Conservation (phyloP, 2,329 filamentous ascomycete species). For the Dissoconium aciculare region DNA sequence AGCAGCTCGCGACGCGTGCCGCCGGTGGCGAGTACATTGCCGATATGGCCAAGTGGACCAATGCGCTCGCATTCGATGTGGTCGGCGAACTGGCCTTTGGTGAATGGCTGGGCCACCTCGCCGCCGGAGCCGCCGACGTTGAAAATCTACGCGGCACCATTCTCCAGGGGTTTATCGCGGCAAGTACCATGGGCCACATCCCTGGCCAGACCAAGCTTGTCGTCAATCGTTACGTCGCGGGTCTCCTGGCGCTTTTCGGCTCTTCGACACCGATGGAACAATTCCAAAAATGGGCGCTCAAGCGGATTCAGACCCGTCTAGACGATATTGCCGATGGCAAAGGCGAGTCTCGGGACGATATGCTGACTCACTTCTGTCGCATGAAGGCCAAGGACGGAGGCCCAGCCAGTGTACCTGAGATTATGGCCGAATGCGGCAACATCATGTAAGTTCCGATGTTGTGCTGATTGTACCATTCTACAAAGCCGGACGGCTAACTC, state of each 20-base stretch:
- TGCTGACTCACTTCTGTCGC: constrained; percentile 9
- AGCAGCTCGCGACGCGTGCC: constrained; percentile 14
- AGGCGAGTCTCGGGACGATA: constrained; percentile 8
- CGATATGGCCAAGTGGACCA: constrained; percentile 9
- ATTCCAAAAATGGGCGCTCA: constrained; percentile 7
- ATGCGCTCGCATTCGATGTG: constrained; percentile 56
- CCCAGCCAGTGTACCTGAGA: constrained; percentile 3
- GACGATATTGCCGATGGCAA: constrained; percentile 3
- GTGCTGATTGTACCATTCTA: too few species aligned
- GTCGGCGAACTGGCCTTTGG: constrained; percentile 39
- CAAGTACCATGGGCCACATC: constrained; percentile 8
- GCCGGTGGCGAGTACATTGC: constrained; percentile 12
- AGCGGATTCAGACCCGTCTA: constrained; percentile 4
- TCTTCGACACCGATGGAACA: constrained; percentile 2
- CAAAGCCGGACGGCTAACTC: too few species aligned
- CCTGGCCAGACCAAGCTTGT: constrained; percentile 6
- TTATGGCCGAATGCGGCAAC: constrained; percentile 8
- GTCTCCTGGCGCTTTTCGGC: constrained; percentile 2
- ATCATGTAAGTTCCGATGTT: constrained; percentile 6
- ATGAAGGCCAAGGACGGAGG: constrained; percentile 5
- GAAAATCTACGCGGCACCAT: constrained; percentile 6
- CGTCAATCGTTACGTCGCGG: constrained; percentile 3
- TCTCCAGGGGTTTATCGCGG: constrained; percentile 4
- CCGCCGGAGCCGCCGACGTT: constrained; percentile 6
- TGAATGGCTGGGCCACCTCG: constrained; percentile 9